Base-by-base conservation (phyloP, 164 flowering plant genomes). In the Piper longum region DNA sequence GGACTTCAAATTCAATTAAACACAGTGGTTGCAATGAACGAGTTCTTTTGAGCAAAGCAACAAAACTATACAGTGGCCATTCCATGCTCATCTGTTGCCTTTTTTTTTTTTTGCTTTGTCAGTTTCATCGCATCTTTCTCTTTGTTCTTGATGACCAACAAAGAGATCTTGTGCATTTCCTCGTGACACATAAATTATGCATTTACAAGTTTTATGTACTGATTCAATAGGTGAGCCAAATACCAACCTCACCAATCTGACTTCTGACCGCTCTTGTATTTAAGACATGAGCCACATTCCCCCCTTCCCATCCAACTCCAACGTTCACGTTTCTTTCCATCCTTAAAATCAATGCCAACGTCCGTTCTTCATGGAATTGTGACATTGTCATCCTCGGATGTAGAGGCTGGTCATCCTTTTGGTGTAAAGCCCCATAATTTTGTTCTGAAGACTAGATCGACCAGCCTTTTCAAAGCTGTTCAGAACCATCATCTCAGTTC, bases 1-100 rank as follows among this genome's bases (percentile, higher is more conserved):
- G 57, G 43, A 39, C 48, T 8, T 56, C 8, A 39, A 57, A 41
- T 41, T 41, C 60, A 26, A 26, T 26, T 26, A 26, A 26, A 26
- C 36, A 26, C 36, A 26, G 60, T 57, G 60, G 36, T 5, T 18
- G 60, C 60, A 57, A 57, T 57, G 60, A 57, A 57, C 26, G 41
- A 41, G 60, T 14, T 2, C 14, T 14, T 48, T 14, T 48, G 52
- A 44, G 48, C 36, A 26, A 26, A 26, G 52, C 11, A 8, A 14
- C 11, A 44, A 44, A 5, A 44, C 7, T 12, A 8, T 3, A 14
- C 14, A 14, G 52, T 0, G 52, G 52, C 14, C 52, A 5, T 14
- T 26, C 52, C 52, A 48, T 48, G 52, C 52, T 9, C 52, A 5
- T 48, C 12, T 14, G 52, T 26, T 26, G 36, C 36, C 36, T 26